Percentiles rank a stretch among this genome's conserved stretches.
These are phyloP conservation scores for Annulohypoxylon maeteangense DNA, from an alignment of 495 filamentous ascomycete species.

Conservation along the genomic window DNA sequence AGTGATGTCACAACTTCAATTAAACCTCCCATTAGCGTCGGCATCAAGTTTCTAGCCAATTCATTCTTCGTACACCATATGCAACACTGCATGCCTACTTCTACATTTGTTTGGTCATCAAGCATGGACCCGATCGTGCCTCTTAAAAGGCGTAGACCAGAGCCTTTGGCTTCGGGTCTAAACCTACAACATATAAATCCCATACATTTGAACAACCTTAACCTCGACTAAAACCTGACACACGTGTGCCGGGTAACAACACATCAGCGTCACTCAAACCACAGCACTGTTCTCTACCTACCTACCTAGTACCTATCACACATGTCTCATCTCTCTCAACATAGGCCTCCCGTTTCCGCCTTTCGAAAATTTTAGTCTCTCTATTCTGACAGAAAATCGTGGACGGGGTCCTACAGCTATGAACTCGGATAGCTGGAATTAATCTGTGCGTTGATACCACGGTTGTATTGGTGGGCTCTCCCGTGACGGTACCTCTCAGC, in stretches of 20 bases:
- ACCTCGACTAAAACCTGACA: conserved; percentile 5
- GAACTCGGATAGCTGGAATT: neutral
- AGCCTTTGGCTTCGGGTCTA: neutral
- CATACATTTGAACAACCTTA: conserved; percentile 19
- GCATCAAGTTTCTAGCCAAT: conserved; percentile 19
- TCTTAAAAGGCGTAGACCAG: neutral
- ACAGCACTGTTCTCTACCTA: too few relatives aligned
- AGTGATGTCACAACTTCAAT: conserved; percentile 32
- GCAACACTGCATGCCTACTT: neutral
- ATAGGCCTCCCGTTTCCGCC: neutral
- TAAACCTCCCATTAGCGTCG: conserved; percentile 14
- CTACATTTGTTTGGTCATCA: neutral
- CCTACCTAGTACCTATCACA: too few relatives aligned
- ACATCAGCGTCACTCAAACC: conserved; percentile 2
- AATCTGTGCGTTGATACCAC: neutral
- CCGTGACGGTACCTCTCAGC: neutral
- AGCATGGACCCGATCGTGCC: neutral
- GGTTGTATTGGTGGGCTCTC: neutral
- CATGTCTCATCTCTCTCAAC: neutral
- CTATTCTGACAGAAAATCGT: neutral
- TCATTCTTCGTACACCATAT: neutral
- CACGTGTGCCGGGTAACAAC: neutral
- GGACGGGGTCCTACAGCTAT: neutral
- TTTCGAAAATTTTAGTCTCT: neutral
- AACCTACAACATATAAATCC: neutral